Base-by-base conservation (phyloP, 2,329 filamentous ascomycete genomes). In the Trichoderma simmonsii region DNA sequence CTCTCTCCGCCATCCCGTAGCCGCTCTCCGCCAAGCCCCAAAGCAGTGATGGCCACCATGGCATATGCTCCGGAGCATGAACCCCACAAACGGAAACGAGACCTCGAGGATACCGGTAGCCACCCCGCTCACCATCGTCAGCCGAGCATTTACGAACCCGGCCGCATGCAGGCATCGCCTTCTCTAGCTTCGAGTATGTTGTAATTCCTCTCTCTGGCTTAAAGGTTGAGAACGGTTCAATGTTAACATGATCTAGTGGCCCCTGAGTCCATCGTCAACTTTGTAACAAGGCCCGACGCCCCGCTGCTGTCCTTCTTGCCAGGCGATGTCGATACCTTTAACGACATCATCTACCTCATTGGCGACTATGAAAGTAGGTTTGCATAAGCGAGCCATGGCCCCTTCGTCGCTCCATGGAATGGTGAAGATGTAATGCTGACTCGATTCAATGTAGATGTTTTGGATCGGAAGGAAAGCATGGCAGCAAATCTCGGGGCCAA, bases 401-500 rank as follows among this genome's bases (percentile, higher is more conserved):
- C 51, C 18, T 21, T 24, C 26, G 9, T 12, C 15, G 11, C 4
- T 30, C 1, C 28, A 32, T 32, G 6, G 0, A 11, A 32, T 6
- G 18, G 11, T 21, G 18, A 21, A 21, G n/a, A n/a, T 14, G 15
- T 7, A 61, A 32, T 34, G n/a, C 66, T 69, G 36, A 69, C 4
- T 7, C 9, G 9, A 28, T 32, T 48, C 12, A 48, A 24, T 51
- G 24, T 73, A 87, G 93, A 91, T 75, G 93, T 96, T 18, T 85
- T 97, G 67, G 92, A 93, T 77, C 90, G 93, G 70, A 93, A 95
- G 80, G 94, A 97, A 82, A 95, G 92, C 80, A 89, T 97, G 77
- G 94, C 94, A 61, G 91, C 92, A 72, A 95, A 94, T 77, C 86
- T 97, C 30, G 94, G 94, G 76, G 94, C 93, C 70, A 92, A 93